Evolutionary conservation across 306 rosid species (phyloP).

Genomic region (Cicer arietinum): DNA sequence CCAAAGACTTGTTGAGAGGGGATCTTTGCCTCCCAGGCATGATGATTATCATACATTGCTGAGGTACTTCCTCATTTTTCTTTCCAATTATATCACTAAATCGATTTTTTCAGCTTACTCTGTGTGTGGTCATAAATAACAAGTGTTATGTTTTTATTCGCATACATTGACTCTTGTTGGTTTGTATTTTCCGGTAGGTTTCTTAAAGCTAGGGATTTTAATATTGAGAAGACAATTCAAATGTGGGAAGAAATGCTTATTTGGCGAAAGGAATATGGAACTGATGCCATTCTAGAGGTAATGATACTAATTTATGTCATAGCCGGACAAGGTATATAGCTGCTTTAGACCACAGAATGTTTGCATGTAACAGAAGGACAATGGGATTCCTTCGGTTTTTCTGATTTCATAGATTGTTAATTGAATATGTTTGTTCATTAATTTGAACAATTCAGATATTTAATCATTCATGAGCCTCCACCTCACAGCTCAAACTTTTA

Average conservation of each 20-base stretch:
- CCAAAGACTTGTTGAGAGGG: constrained; percentile 68
- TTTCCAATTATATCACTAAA: background rate
- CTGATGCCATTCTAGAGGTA: constrained; percentile 92
- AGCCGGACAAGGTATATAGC: background rate
- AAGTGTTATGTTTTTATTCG: background rate
- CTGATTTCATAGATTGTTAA: constrained; percentile 3
- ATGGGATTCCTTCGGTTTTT: background rate
- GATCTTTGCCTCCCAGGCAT: constrained; percentile 76
- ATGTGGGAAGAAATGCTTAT: constrained; percentile 98
- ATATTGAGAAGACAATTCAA: constrained; percentile 74
- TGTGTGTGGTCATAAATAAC: background rate
- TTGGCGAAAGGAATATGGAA: constrained; percentile 94
- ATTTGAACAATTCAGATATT: constrained; percentile 18
- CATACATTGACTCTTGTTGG: constrained; percentile 1
- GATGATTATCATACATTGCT: constrained; percentile 89
- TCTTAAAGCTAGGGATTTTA: constrained; percentile 87
- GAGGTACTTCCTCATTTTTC: constrained; percentile 59
- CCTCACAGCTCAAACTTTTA: constrained; percentile 19
- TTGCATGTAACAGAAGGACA: constrained; percentile 15
- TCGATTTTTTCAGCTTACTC: background rate
- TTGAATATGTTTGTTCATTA: background rate
- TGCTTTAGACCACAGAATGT: background rate
- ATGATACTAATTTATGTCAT: constrained; percentile 38
- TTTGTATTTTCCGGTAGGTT: constrained; percentile 57
- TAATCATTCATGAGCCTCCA: background rate